Evolutionary conservation across 1,284 basidiomycete genomes (phyloP).

Genomic region (Pseudozyma flocculosa): DNA sequence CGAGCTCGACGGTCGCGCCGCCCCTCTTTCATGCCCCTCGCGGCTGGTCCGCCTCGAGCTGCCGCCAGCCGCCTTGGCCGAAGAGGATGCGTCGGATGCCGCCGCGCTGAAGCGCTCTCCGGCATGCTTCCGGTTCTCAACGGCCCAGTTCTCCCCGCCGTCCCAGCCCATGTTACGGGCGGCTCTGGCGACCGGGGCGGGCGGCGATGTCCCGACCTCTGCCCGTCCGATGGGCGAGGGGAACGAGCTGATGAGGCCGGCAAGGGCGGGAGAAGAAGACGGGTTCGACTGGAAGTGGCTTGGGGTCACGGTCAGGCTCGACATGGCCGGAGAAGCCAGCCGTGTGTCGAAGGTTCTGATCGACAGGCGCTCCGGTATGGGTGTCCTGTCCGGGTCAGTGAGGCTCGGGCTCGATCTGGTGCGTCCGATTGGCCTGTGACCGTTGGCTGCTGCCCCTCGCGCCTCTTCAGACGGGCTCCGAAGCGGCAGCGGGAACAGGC

Average conservation of each 20-base stretch:
- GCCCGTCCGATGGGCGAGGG: slow-evolving; percentile 14
- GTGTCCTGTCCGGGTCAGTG: too few relatives aligned
- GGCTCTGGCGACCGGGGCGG: slow-evolving; percentile 2
- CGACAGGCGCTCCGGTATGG: not conserved
- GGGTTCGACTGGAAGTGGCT: not conserved
- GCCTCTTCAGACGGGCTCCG: too few relatives aligned
- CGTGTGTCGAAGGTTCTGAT: not conserved
- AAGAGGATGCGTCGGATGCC: not conserved
- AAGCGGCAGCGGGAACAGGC: too few relatives aligned
- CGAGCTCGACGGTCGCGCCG: too few relatives aligned
- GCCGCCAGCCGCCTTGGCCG: not conserved
- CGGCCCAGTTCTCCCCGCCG: slow-evolving; percentile 17
- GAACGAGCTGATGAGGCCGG: slow-evolving; percentile 29
- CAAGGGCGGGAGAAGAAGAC: slow-evolving; percentile 18
- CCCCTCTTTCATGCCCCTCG: too few relatives aligned
- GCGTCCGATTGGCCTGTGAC: too few relatives aligned
- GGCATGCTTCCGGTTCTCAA: slow-evolving; percentile 3
- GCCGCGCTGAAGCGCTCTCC: not conserved
- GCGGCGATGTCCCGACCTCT: too few relatives aligned
- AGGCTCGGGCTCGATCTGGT: too few relatives aligned
- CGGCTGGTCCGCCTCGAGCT: too few relatives aligned
- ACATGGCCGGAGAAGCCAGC: not conserved
- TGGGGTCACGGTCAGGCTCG: not conserved
- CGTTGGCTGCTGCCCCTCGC: too few relatives aligned
- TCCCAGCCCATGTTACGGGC: slow-evolving; percentile 23